Base-by-base conservation (phyloP, 176 grass and related monocot species). In the Oryza punctata region DNA sequence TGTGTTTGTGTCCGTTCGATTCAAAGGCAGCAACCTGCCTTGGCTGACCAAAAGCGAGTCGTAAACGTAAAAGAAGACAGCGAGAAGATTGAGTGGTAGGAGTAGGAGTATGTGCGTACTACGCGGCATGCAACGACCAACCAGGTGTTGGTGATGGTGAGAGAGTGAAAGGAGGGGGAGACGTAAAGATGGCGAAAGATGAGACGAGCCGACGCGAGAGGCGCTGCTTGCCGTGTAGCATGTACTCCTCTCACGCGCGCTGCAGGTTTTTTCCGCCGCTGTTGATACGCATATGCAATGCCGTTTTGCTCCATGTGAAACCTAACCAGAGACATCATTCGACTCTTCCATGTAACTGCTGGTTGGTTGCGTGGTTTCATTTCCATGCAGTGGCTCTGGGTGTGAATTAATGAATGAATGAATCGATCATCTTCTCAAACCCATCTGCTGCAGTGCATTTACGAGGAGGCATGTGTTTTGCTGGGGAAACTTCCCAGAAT, bases 61-160 rank as follows among this genome's bases (percentile, higher is more conserved):
- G 69, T 15, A 86, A 86, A 88, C 21, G 69, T 21, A 86, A 86
- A 88, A 88, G 68, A 63, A 68, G 83, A 67, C 73, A 63, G 37
- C 37, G 6, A 38, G 37, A 38, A 38, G 37, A 38, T 38, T 38
- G 37, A 38, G 37, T 38, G 37, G 41, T 43, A 43, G 41, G 41
- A 43, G 41, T 43, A 43, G 41, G 41, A 43, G 41, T 43, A 43
- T 38, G 37, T 38, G 37, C 37, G 10, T 43, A 43, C 1, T 43
- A 11, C 41, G 47, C 47, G 4, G 47, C 40, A 41, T 11, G 78
- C 2, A 18, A 21, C 12, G 14, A 15, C 63, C 76, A 32, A n/a
- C 77, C 77, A 33, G 18, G 78, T 81, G 45, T 24, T 59, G 12
- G 26, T 24, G 37, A 38, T 38, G 37, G 49, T 47, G 66, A 35